Conservation (phyloP, 1,284 basidiomycete genomes). For the Neotropicomus parvogracilis region DNA sequence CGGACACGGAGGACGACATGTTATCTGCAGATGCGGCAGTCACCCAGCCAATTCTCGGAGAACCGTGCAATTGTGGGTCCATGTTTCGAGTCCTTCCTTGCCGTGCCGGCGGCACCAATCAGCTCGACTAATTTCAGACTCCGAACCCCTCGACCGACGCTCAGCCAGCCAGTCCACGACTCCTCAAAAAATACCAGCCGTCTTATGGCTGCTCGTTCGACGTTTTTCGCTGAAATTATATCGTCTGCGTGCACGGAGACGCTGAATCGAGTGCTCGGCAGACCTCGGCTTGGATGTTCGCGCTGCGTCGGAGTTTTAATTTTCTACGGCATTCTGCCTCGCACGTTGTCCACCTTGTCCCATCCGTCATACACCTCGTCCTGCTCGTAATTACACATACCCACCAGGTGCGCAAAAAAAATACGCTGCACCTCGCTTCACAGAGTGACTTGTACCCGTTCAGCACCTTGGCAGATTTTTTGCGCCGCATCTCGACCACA, state of each 20-base stretch:
- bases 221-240: background rate
- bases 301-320: conserved; percentile 37
- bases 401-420: conserved; percentile 27
- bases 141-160: conserved; percentile 10
- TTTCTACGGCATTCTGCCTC: conserved; percentile 28
- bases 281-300: conserved; percentile 26
- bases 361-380: conserved; percentile 29
- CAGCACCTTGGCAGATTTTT: conserved; percentile 26
- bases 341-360: conserved; percentile 37
- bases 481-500: conserved; percentile 9
- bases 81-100: background rate
- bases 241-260: background rate
- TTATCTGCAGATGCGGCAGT: conserved; percentile 14
- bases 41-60: conserved; percentile 1
- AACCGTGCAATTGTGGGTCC: conserved; percentile 11
- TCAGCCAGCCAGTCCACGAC: background rate
- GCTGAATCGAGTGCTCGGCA: background rate
- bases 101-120: conserved; percentile 17
- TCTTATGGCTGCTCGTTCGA: background rate
- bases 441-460: conserved; percentile 3
- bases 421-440: conserved; percentile 11
- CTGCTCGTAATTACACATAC: conserved; percentile 21
- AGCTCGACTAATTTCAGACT: conserved; percentile 8
- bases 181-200: background rate
- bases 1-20: conserved; percentile 1